phyloP scores from a whole-genome alignment of 78 protist genomes.

The Monosiga brevicollis region DNA sequence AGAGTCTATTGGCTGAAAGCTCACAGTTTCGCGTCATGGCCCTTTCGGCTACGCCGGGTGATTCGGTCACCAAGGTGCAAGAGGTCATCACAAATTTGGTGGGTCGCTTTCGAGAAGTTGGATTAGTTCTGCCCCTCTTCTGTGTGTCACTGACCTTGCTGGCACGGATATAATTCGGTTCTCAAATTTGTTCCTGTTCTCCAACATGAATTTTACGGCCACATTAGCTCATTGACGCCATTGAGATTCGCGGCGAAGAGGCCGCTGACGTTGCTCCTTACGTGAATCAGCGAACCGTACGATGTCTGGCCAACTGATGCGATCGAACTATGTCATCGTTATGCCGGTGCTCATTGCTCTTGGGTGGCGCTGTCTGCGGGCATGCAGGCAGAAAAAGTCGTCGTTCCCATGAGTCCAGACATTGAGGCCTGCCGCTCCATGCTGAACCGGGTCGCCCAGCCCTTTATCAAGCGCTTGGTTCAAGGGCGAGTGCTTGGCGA shows the following conservation, averaged over 20 bases:
- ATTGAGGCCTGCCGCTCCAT: too few relatives aligned
- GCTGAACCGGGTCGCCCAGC: too few relatives aligned
- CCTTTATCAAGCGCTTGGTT: too few relatives aligned
- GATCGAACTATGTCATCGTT: too few relatives aligned
- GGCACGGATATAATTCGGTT: background rate
- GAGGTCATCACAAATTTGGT: constrained; percentile 22
- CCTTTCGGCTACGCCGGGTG: constrained; percentile 95
- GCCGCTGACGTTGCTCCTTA: constrained; percentile 43
- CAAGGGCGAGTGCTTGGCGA: too few relatives aligned
- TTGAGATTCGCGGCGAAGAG: constrained; percentile 57
- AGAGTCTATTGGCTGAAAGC: background rate
- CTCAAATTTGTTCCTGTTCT: background rate
- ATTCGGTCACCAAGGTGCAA: constrained; percentile 34
- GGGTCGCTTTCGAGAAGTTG: background rate
- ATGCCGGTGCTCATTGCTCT: too few relatives aligned
- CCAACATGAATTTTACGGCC: background rate
- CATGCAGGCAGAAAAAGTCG: too few relatives aligned
- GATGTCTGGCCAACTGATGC: too few relatives aligned
- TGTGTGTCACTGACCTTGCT: background rate
- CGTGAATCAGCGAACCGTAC: background rate
- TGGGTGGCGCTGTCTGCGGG: too few relatives aligned
- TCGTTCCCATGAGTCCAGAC: background rate
- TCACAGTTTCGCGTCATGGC: constrained; percentile 73
- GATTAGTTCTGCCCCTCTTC: background rate
- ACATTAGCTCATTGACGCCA: constrained; percentile 35